Evolutionary conservation across 768 basidiomycete species (phyloP), one percentile per base, ranked within the genome.

Genomic region (Amanita thiersii): DNA sequence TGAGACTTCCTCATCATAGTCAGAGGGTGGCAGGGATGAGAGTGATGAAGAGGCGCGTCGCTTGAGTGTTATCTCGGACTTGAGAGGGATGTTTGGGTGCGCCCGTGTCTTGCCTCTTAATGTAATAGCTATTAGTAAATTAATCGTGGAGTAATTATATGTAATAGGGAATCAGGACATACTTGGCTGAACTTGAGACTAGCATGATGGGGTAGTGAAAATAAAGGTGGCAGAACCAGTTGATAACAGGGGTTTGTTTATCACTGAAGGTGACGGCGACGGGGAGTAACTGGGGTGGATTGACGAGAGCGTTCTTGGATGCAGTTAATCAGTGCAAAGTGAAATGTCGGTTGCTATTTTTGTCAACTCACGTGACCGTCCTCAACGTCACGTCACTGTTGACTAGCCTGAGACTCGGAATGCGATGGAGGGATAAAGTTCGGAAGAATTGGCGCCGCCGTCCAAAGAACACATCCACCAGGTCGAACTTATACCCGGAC

Each of bases 101-200:
- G 65, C 64, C 46, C 73, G 63, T 54, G 73, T 76, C 63, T 75
- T 77, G 24, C 74, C 73, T 53, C 71, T 69, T 39, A 24, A 32
- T n/a, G 46, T 46, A 37, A 48, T n/a, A n/a, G n/a, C 25, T 43
- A 26, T 43, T 10, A 43, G 42, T 20, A 43, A 14, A 20, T 10
- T 39, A 18, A 26, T 26, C 25, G 36, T 23, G 24, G 24, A 26
- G 3, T 8, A 30, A 28, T 23, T 14, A 17, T 12, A 31, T 12
- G 8, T 31, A 19, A 10, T 20, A n/a, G n/a, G 23, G 18, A 33
- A 11, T 19, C n/a, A 26, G 44, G 40, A 53, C 57, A 51, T 51
- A 68, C 69, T 65, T 68, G 43, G 57, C 42, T 29, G 42, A 26
- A 37, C 10, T 11, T 10, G 30, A 1, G 41, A 26, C 39, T 41